Conservation (phyloP, 306 rosid species). For the Erythrophleum fordii region DNA sequence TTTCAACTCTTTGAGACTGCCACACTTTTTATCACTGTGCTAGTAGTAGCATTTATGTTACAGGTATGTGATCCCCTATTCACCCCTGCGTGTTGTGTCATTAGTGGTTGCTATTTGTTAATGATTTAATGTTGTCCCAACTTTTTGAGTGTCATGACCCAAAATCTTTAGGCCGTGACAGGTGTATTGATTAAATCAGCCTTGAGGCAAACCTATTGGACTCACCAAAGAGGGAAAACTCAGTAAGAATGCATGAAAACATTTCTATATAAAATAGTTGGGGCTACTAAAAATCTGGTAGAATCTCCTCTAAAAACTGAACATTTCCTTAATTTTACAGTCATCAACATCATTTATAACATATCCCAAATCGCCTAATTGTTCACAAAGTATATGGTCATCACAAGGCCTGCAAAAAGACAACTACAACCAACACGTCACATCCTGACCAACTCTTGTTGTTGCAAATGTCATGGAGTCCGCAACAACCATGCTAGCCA, state of each 20-base stretch:
- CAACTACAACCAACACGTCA: background rate
- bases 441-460: background rate
- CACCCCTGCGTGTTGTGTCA: constrained; percentile 8
- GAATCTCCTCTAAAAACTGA: background rate
- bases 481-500: background rate
- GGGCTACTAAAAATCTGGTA: background rate
- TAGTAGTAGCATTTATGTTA: constrained; percentile 94
- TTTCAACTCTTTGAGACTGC: constrained; percentile 96
- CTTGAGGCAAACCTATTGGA: background rate
- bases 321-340: background rate
- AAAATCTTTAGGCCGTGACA: background rate
- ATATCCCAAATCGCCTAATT: background rate
- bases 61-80: constrained; percentile 62
- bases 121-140: background rate
- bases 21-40: constrained; percentile 84
- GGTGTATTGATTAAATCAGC: background rate
- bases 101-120: constrained; percentile 1
- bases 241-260: background rate
- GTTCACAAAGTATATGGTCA: background rate
- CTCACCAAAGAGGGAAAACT: background rate
- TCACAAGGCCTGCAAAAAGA: background rate
- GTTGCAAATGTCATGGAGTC: background rate
- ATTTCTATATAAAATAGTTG: background rate
- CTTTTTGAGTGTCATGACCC: background rate
- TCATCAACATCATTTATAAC: background rate